phyloP scores from a whole-genome alignment of 176 grass and related monocot genomes.

The Tillandsia leiboldiana region DNA sequence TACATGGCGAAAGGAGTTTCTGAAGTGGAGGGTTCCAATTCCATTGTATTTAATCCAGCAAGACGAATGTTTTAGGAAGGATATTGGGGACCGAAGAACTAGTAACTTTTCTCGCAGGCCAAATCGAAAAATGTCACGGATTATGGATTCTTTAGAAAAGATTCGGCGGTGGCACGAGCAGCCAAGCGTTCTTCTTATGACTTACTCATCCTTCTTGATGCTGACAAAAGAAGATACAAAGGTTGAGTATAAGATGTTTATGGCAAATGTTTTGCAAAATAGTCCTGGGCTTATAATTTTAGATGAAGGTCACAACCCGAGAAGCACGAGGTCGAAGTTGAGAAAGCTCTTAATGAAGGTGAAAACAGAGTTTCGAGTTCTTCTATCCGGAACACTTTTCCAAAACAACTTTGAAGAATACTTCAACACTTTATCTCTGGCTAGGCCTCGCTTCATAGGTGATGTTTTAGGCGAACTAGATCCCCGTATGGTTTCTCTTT shows the following conservation, averaged over 20 bases:
- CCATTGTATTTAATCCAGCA: slow-evolving; percentile 55
- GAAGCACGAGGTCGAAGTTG: slow-evolving; percentile 71
- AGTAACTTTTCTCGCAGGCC: slow-evolving; percentile 28
- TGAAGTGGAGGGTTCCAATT: slow-evolving; percentile 63
- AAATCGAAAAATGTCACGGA: slow-evolving; percentile 20
- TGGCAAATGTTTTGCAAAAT: slow-evolving; percentile 43
- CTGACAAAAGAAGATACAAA: slow-evolving; percentile 48
- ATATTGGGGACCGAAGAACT: slow-evolving; percentile 26
- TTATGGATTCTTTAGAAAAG: slow-evolving; percentile 67
- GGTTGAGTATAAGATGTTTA: slow-evolving; percentile 38
- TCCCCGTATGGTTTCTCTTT: background rate
- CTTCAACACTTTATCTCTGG: slow-evolving; percentile 85
- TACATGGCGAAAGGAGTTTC: slow-evolving; percentile 78
- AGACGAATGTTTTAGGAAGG: slow-evolving; percentile 17
- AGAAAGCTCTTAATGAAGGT: slow-evolving; percentile 76
- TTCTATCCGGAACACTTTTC: slow-evolving; percentile 84
- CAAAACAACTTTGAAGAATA: slow-evolving; percentile 98
- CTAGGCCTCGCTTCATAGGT: slow-evolving; percentile 68
- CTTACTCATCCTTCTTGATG: slow-evolving; percentile 60
- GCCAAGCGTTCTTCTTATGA: slow-evolving; percentile 86
- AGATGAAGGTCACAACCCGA: slow-evolving; percentile 93
- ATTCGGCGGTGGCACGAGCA: slow-evolving; percentile 66
- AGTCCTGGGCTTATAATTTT: slow-evolving; percentile 77
- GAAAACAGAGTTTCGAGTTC: slow-evolving; percentile 77
- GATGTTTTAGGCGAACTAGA: slow-evolving; percentile 54